phyloP scores from a whole-genome alignment of 2,329 filamentous ascomycete genomes.

The Zelopaecilomyces penicillatus region DNA sequence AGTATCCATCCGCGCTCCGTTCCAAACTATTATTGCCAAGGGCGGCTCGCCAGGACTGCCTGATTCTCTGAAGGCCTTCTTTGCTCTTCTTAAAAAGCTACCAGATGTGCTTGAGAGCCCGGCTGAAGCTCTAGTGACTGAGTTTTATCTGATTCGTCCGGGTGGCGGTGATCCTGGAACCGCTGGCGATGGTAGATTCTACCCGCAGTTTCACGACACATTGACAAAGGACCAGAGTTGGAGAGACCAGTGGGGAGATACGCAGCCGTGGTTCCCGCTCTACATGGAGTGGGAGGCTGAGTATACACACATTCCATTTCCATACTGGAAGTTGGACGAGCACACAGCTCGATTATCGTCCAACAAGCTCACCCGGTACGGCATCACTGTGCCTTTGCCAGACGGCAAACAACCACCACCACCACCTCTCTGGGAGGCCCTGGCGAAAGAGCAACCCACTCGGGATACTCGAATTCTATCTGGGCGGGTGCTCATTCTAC shows the following conservation, averaged over 20 bases:
- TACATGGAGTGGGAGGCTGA: slow-evolving; percentile 36
- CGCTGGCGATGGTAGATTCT: background rate
- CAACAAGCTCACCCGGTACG: slow-evolving; percentile 5
- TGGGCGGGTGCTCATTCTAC: slow-evolving; percentile 30
- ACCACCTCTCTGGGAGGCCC: slow-evolving; percentile 4
- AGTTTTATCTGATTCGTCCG: slow-evolving; percentile 4
- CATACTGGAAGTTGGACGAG: slow-evolving; percentile 23
- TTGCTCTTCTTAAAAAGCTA: background rate
- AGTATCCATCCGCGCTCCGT: slow-evolving; percentile 1
- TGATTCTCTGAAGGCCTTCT: background rate
- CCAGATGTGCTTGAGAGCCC: background rate
- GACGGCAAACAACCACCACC: background rate
- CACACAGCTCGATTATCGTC: slow-evolving; percentile 10
- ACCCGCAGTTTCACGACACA: slow-evolving; percentile 10
- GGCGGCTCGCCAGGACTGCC: background rate
- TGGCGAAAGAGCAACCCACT: background rate
- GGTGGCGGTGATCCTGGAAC: background rate
- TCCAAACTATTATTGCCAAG: slow-evolving; percentile 1
- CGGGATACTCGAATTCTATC: slow-evolving; percentile 20
- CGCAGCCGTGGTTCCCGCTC: slow-evolving; percentile 32
- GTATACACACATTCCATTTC: slow-evolving; percentile 30
- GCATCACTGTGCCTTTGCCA: slow-evolving; percentile 2
- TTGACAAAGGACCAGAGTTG: slow-evolving; percentile 2
- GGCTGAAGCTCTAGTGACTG: slow-evolving; percentile 1
- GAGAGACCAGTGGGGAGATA: slow-evolving; percentile 24